A percentile compares a stretch with the other conserved stretches of the same genome.
phyloP scores from a whole-genome alignment of 192 early-diverging fungal genomes.

The Linnemannia zychae region DNA sequence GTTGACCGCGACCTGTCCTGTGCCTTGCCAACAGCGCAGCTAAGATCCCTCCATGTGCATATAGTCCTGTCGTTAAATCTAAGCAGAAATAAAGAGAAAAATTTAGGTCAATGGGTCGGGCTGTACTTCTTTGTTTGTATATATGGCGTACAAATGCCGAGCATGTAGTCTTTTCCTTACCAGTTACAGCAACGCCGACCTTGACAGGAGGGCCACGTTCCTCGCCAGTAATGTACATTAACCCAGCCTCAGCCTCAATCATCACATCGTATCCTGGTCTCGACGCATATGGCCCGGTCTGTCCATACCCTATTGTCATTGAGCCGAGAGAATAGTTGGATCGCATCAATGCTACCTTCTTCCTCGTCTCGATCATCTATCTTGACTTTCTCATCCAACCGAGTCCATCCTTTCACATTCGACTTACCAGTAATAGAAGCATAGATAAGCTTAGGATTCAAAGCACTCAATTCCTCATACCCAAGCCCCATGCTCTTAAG shows the following conservation, averaged over 20 bases:
- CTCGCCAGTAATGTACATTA: slow-evolving; percentile 98
- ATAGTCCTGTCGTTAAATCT: slow-evolving; percentile 79
- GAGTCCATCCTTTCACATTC: background rate
- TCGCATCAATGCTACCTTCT: background rate
- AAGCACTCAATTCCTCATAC: slow-evolving; percentile 72
- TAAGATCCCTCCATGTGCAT: slow-evolving; percentile 90
- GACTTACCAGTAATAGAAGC: slow-evolving; percentile 79
- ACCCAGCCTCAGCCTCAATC: slow-evolving; percentile 89
- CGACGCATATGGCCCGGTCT: slow-evolving; percentile 85
- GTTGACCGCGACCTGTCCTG: slow-evolving; percentile 78
- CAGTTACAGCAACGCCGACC: slow-evolving; percentile 97
- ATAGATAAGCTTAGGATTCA: slow-evolving; percentile 90
- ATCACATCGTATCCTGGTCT: slow-evolving; percentile 93
- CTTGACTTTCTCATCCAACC: background rate
- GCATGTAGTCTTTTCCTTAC: slow-evolving; percentile 49
- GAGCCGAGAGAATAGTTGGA: background rate
- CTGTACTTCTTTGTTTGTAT: background rate
- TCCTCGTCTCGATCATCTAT: background rate
- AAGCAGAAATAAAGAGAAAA: background rate
- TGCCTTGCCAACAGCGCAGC: slow-evolving; percentile 81
- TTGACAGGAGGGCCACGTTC: slow-evolving; percentile 87
- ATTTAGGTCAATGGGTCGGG: too few relatives aligned
- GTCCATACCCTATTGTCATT: slow-evolving; percentile 81
- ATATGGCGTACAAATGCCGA: background rate
- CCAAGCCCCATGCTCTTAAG: slow-evolving; percentile 81